Conservation (phyloP, 2,329 filamentous ascomycete species). For the Cercospora canescens region DNA sequence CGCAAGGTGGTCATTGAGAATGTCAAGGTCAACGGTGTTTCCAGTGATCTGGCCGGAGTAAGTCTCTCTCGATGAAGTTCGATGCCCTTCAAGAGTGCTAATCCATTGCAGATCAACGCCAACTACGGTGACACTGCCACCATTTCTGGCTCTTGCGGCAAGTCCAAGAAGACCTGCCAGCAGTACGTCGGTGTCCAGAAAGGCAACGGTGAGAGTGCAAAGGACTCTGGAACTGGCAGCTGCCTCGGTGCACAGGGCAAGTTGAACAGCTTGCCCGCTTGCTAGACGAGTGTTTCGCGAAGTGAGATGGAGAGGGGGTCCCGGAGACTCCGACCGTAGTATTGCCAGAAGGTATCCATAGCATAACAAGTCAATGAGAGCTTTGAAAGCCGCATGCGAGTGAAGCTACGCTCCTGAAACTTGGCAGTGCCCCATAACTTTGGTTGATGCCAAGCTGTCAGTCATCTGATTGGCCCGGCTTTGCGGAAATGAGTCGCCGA, state of each 20-base stretch:
- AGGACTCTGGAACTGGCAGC: conserved; percentile 13
- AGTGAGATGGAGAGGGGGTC: neutral
- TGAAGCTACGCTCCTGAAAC: neutral
- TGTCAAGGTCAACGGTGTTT: conserved; percentile 20
- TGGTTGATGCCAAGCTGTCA: neutral
- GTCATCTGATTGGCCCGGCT: neutral
- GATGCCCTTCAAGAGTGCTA: neutral
- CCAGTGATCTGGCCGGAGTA: conserved; percentile 21
- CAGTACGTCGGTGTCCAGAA: conserved; percentile 20
- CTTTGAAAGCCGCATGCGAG: neutral
- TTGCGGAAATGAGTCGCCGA: neutral
- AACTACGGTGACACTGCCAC: conserved; percentile 23
- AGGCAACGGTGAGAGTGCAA: conserved; percentile 13
- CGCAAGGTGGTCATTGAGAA: conserved; percentile 21
- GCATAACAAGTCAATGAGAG: neutral
- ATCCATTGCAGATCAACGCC: conserved; percentile 1
- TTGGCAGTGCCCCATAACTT: neutral
- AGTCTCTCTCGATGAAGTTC: neutral
- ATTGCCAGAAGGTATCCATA: neutral
- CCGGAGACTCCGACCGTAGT: neutral
- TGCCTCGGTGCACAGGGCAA: conserved; percentile 17
- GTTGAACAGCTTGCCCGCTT: conserved; percentile 15
- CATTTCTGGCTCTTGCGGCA: conserved; percentile 21
- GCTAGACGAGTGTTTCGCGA: conserved; percentile 1
- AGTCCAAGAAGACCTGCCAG: conserved; percentile 21